Conservation (phyloP, 2,329 filamentous ascomycete species). For the Didymella arachidicola region DNA sequence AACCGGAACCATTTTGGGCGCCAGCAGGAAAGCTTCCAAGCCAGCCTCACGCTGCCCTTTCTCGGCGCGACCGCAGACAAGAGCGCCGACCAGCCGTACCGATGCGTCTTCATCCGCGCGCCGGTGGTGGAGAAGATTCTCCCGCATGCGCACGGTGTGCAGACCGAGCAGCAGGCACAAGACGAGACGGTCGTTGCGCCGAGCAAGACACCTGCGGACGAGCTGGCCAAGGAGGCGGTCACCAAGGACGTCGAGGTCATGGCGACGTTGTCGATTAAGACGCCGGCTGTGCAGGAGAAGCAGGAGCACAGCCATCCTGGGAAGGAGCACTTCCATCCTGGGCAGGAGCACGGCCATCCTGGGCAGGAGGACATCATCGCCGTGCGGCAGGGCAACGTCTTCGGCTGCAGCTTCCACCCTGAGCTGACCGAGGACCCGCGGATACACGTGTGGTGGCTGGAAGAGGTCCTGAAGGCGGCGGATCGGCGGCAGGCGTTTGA, state of each 20-base stretch:
- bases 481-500: slow-evolving; percentile 44
- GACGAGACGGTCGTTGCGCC: slow-evolving; percentile 66
- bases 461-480: slow-evolving; percentile 63
- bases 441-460: slow-evolving; percentile 94
- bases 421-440: slow-evolving; percentile 87
- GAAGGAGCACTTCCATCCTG: no score
- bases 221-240: slow-evolving; percentile 55
- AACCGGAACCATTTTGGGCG: slow-evolving; percentile 95
- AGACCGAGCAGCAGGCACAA: slow-evolving; percentile 56
- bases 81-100: slow-evolving; percentile 64
- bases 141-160: slow-evolving; percentile 59
- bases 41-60: slow-evolving; percentile 76
- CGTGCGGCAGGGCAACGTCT: slow-evolving; percentile 87
- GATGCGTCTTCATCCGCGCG: slow-evolving; percentile 90
- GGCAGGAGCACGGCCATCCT: slow-evolving; percentile 53
- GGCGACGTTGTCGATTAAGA: slow-evolving; percentile 63
- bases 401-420: slow-evolving; percentile 95
- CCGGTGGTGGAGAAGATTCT: slow-evolving; percentile 89
- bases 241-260: slow-evolving; percentile 65
- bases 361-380: slow-evolving; percentile 77
- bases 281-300: slow-evolving; percentile 58
- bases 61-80: slow-evolving; percentile 53
- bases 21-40: slow-evolving; percentile 90
- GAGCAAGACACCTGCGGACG: slow-evolving; percentile 57
- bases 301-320: slow-evolving; percentile 54